Percentiles rank a stretch among this genome's conserved stretches.
Evolutionary conservation across 2,329 filamentous ascomycete genomes (phyloP).

Genomic region (Mycosphaerelloides madeirae): DNA sequence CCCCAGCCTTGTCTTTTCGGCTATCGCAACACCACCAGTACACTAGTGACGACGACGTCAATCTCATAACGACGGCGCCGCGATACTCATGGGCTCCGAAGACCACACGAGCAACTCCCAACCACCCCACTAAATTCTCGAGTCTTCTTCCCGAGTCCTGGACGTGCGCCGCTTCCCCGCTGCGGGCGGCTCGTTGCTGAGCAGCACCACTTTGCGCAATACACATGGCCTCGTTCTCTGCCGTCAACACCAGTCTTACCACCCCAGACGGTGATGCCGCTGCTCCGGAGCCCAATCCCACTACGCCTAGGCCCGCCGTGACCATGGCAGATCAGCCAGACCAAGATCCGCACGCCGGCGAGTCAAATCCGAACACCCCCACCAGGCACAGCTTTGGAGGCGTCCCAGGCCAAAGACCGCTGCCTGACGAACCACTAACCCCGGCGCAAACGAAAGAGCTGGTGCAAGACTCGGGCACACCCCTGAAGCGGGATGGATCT

Average conservation of each 20-base stretch:
- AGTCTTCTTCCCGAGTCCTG: slow-evolving; percentile 3
- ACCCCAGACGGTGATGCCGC: slow-evolving; percentile 41
- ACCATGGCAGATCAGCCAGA: slow-evolving; percentile 37
- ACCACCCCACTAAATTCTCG: background rate
- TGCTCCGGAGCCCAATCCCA: slow-evolving; percentile 53
- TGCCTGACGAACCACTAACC: slow-evolving; percentile 32
- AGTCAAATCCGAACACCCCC: slow-evolving; percentile 54
- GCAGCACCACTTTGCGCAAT: slow-evolving; percentile 4
- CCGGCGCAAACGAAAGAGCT: slow-evolving; percentile 13
- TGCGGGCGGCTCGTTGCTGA: slow-evolving; percentile 17
- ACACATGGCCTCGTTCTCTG: slow-evolving; percentile 39
- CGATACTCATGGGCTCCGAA: background rate
- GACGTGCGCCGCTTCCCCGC: slow-evolving; percentile 17
- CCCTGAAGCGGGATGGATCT: slow-evolving; percentile 53
- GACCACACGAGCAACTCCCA: background rate
- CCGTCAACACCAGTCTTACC: slow-evolving; percentile 17
- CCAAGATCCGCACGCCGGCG: slow-evolving; percentile 35
- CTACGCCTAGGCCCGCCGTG: slow-evolving; percentile 48
- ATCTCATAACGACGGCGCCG: background rate
- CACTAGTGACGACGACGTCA: background rate
- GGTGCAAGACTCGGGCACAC: slow-evolving; percentile 17
- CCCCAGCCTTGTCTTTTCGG: slow-evolving; percentile 13
- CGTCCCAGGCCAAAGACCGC: slow-evolving; percentile 43
- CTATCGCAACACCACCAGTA: background rate
- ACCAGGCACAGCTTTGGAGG: slow-evolving; percentile 53